Evolutionary conservation across 2,329 filamentous ascomycete genomes (phyloP).

Genomic region (Hymenoscyphus occultus): DNA sequence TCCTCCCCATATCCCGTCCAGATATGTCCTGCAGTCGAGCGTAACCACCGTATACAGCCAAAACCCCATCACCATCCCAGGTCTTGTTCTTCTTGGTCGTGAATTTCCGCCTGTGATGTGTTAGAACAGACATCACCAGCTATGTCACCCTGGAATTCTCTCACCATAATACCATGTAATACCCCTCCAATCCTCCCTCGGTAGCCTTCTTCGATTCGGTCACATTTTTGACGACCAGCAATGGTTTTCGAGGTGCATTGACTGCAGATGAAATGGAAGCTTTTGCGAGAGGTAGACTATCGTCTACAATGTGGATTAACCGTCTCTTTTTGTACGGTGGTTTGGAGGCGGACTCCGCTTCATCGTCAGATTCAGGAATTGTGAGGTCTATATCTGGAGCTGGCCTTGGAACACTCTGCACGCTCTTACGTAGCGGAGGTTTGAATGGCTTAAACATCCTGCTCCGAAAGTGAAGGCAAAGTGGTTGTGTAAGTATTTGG

Average conservation of each 20-base stretch:
- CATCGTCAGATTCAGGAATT: slow-evolving; percentile 24
- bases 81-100: slow-evolving; percentile 74
- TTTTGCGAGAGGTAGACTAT: slow-evolving; percentile 21
- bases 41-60: slow-evolving; percentile 55
- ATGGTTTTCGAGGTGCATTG: slow-evolving; percentile 33
- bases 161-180: slow-evolving; percentile 37
- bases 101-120: slow-evolving; percentile 56
- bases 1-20: slow-evolving; percentile 61
- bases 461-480: neutral
- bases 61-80: slow-evolving; percentile 70
- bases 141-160: neutral
- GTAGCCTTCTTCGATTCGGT: slow-evolving; percentile 20
- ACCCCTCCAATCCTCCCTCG: slow-evolving; percentile 27
- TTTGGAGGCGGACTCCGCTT: slow-evolving; percentile 19
- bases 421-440: slow-evolving; percentile 31
- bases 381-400: slow-evolving; percentile 15
- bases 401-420: slow-evolving; percentile 19
- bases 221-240: slow-evolving; percentile 30
- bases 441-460: slow-evolving; percentile 38
- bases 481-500: neutral
- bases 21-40: slow-evolving; percentile 60
- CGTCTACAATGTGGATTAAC: slow-evolving; percentile 30
- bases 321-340: slow-evolving; percentile 28
- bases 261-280: slow-evolving; percentile 23
- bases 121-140: neutral